These are phyloP conservation scores for Metschnikowia cubensis DNA, from an alignment of 805 yeast species.

Conservation along the genomic window DNA sequence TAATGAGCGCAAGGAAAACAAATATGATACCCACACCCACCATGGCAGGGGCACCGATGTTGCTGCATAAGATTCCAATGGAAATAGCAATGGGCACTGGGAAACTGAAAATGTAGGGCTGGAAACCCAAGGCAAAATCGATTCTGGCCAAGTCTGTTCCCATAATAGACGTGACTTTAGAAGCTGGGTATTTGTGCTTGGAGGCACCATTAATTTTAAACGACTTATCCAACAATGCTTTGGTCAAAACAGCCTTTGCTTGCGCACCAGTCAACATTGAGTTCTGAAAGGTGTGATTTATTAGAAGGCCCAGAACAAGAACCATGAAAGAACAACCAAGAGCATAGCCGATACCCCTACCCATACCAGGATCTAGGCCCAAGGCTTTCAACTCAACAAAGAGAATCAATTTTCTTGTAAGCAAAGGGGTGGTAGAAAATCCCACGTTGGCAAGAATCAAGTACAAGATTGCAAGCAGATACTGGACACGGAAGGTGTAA, in stretches of 20 bases:
- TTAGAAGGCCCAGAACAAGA: slow-evolving; percentile 26
- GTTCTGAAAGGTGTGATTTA: slow-evolving; percentile 62
- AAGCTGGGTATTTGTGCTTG: slow-evolving; percentile 56
- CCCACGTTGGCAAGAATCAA: slow-evolving; percentile 25
- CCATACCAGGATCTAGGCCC: slow-evolving; percentile 24
- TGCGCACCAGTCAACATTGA: slow-evolving; percentile 66
- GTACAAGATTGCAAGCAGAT: slow-evolving; percentile 19
- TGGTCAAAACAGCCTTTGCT: slow-evolving; percentile 65
- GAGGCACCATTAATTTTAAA: slow-evolving; percentile 57
- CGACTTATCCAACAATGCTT: slow-evolving; percentile 66
- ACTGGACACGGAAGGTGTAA: slow-evolving; percentile 30
- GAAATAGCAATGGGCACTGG: slow-evolving; percentile 63
- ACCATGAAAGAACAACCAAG: slow-evolving; percentile 34
- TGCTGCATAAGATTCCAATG: slow-evolving; percentile 57
- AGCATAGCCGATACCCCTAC: slow-evolving; percentile 40
- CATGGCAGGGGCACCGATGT: slow-evolving; percentile 69
- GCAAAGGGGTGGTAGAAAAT: slow-evolving; percentile 31
- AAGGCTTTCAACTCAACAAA: slow-evolving; percentile 29
- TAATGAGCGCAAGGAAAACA: slow-evolving; percentile 47
- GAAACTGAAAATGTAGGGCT: slow-evolving; percentile 59
- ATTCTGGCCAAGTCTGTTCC: slow-evolving; percentile 80
- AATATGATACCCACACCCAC: slow-evolving; percentile 61
- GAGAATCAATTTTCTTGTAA: slow-evolving; percentile 33
- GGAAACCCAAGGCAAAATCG: slow-evolving; percentile 69
- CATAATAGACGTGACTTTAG: slow-evolving; percentile 70